Evolutionary conservation across 2,329 filamentous ascomycete species (phyloP), one percentile per base, ranked within the genome.

Genomic region (Cladosporium colombiae): DNA sequence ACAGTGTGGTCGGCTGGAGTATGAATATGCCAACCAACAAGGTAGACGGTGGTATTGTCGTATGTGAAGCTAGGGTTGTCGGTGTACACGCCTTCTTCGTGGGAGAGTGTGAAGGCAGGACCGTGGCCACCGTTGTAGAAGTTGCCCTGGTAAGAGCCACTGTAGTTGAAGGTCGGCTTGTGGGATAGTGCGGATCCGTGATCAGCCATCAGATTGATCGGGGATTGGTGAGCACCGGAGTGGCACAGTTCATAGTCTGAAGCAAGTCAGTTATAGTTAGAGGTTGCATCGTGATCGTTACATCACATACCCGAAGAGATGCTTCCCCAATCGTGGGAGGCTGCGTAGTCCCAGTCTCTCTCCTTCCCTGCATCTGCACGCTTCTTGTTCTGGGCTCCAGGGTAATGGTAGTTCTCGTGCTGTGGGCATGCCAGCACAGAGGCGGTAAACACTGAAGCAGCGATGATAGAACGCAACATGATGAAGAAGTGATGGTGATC

Each of bases 11-110:
- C 83, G 5, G 81, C 81, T 0, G 83, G 83, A 0, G 81, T 71
- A 69, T 85, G 83, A 58, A 84, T 80, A 74, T 85, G 83, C 81
- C 82, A 85, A 56, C 81, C 81, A 49, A 74, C 77, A 10, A 85
- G 75, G 70, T 82, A 84, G 25, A 81, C 76, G 0, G 80, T 83
- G 66, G 78, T 74, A 71, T 82, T 79, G 62, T 83, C 80, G 71
- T 79, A 83, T 1, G 74, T 77, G 65, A 84, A 73, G 53, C 76
- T 76, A 2, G 82, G 81, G 31, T 79, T 74, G 1, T 68, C 70
- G 5, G 77, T 79, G 67, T 78, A 79, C 33, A 77, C 70, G 27
- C 69, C 76, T 35, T 76, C 75, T 14, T 59, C 60, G 65, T 79
- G 75, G 14, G 74, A 67, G 49, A 82, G 68, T 5, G 76, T 79